Percentiles rank a stretch among this genome's conserved stretches.
Evolutionary conservation across 75 land plant genomes (phyloP).

Genomic region (Pseudotsuga menziesii): DNA sequence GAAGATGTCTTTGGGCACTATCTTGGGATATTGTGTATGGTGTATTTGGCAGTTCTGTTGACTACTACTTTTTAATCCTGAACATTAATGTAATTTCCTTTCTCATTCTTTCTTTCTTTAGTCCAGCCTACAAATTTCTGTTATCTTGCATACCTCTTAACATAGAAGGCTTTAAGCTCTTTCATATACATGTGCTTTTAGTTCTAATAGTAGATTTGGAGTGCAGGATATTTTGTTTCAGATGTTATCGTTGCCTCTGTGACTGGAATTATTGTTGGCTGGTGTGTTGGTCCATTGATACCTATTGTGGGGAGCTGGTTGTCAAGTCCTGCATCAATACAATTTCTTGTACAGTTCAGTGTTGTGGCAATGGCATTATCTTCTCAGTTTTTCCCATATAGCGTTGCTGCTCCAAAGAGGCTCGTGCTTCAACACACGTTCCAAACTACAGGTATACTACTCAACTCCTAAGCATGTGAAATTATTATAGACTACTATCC

Average conservation of each 20-base stretch:
- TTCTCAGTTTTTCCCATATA: slow-evolving; percentile 89
- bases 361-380: slow-evolving; percentile 63
- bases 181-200: background rate
- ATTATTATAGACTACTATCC: background rate
- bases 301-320: slow-evolving; percentile 69
- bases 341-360: slow-evolving; percentile 52
- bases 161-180: background rate
- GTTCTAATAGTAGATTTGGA: background rate
- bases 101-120: background rate
- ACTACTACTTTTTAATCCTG: background rate
- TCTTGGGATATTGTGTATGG: background rate
- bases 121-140: background rate
- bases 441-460: slow-evolving; percentile 44
- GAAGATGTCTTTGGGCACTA: background rate
- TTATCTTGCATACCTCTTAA: background rate
- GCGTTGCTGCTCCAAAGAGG: slow-evolving; percentile 73
- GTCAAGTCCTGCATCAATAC: slow-evolving; percentile 45
- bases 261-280: slow-evolving; percentile 71
- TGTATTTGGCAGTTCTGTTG: background rate
- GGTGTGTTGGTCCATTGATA: slow-evolving; percentile 70
- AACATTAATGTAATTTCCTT: too few species aligned
- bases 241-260: slow-evolving; percentile 75
- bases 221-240: slow-evolving; percentile 77
- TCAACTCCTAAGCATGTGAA: background rate
- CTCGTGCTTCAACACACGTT: slow-evolving; percentile 76